A percentile compares a stretch with the other conserved stretches of the same genome.
Conservation (phyloP, 2,329 filamentous ascomycete genomes). For the Sporothrix sp. region DNA sequence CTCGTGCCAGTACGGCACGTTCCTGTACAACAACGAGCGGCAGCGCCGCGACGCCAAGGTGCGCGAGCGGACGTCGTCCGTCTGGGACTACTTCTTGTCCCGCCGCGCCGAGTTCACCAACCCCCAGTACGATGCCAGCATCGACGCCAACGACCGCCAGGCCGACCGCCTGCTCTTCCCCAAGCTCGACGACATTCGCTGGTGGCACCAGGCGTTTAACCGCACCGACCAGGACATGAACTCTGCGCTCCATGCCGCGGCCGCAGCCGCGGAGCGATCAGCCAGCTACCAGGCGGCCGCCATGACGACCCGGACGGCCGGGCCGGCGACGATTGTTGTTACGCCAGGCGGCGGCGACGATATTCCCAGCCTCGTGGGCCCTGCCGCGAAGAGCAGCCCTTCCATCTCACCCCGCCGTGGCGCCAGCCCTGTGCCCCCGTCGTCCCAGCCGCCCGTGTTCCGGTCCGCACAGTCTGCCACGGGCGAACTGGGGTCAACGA, state of each 20-base stretch:
- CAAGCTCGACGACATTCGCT: conserved; percentile 64
- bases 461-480: conserved; percentile 17
- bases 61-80: conserved; percentile 65
- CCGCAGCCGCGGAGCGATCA: conserved; percentile 36
- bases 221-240: conserved; percentile 92
- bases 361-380: background rate
- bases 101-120: conserved; percentile 76
- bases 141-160: conserved; percentile 71
- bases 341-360: conserved; percentile 39
- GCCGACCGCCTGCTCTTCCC: conserved; percentile 81
- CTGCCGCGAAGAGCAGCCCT: conserved; percentile 15
- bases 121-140: conserved; percentile 59
- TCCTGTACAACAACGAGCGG: conserved; percentile 90
- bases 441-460: conserved; percentile 28
- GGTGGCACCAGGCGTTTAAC: conserved; percentile 88
- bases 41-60: conserved; percentile 64
- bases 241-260: conserved; percentile 45
- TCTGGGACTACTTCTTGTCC: conserved; percentile 92
- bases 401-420: conserved; percentile 22
- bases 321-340: conserved; percentile 8
- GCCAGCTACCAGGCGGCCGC: conserved; percentile 24
- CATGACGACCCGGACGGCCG: background rate
- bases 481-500: conserved; percentile 11
- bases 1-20: conserved; percentile 93
- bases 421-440: conserved; percentile 25